Conservation (phyloP, 352 stramenopile species). For the Globisporangium cylindrosporum region DNA sequence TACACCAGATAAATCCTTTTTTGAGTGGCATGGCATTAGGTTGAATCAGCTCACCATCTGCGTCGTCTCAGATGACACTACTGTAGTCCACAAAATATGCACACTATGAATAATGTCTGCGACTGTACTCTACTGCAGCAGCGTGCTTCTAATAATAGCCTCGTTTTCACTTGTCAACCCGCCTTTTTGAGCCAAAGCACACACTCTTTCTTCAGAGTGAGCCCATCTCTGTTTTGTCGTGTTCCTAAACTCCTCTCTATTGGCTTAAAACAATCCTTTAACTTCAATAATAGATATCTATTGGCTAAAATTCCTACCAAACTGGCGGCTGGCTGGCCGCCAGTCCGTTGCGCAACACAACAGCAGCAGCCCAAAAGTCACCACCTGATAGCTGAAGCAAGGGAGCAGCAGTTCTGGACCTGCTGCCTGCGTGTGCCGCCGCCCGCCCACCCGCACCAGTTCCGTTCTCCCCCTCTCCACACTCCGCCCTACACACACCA, state of each 20-base stretch:
- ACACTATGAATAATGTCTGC: neutral
- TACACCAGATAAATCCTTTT: neutral
- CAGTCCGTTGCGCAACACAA: neutral
- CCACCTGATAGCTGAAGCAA: neutral
- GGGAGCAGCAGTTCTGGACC: neutral
- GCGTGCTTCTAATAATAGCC: conserved; percentile 1
- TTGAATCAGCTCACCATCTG: neutral
- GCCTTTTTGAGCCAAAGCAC: neutral
- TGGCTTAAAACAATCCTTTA: neutral
- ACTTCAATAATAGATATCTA: neutral
- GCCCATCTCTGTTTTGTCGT: conserved; percentile 1
- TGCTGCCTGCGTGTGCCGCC: neutral
- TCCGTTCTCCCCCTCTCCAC: neutral
- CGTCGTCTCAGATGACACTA: neutral
- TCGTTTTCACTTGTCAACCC: neutral
- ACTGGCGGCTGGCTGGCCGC: too few relatives aligned
- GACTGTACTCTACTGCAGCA: neutral
- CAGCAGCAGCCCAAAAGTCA: conserved; percentile 2
- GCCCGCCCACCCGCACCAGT: neutral
- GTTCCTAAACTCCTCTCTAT: neutral
- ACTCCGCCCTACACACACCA: neutral
- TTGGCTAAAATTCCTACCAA: neutral
- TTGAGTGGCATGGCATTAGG: neutral
- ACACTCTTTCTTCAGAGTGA: neutral
- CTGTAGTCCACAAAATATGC: neutral